Percentiles rank a stretch among this genome's conserved stretches.
phyloP scores from a whole-genome alignment of 192 early-diverging fungal species.

The Radiomyces spectabilis region DNA sequence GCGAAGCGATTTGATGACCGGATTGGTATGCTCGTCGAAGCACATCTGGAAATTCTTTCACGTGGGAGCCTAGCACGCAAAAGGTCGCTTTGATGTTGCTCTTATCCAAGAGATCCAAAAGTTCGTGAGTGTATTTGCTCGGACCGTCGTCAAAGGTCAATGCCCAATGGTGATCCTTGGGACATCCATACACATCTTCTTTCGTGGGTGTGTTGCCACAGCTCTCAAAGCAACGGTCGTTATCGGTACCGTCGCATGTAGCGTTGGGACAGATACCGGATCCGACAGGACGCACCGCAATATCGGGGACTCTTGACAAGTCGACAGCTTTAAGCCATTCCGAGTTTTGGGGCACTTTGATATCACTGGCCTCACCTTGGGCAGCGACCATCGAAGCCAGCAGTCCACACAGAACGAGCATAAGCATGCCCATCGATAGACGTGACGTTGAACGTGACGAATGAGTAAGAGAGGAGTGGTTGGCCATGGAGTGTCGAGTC shows the following conservation, averaged over 20 bases:
- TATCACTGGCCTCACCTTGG: constrained; percentile 1
- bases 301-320: neutral
- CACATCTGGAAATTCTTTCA: constrained; percentile 36
- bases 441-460: too few relatives aligned
- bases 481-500: too few relatives aligned
- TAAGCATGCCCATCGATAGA: too few relatives aligned
- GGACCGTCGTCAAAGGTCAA: constrained; percentile 54
- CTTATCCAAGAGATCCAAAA: constrained; percentile 46
- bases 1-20: constrained; percentile 58
- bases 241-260: constrained; percentile 23
- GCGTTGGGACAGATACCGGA: constrained; percentile 15
- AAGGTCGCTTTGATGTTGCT: constrained; percentile 59
- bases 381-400: too few relatives aligned
- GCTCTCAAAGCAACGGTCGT: constrained; percentile 21
- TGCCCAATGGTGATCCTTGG: constrained; percentile 18
- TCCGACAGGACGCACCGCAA: constrained; percentile 8
- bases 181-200: constrained; percentile 20
- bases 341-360: neutral
- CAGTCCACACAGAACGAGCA: too few relatives aligned
- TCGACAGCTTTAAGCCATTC: constrained; percentile 7
- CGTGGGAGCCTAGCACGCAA: constrained; percentile 53
- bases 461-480: too few relatives aligned
- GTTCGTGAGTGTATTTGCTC: constrained; percentile 33
- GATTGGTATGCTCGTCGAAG: constrained; percentile 35
- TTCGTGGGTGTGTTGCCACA: constrained; percentile 16